Evolutionary conservation across 192 early-diverging fungal genomes (phyloP).

Genomic region (Diversispora epigaea): DNA sequence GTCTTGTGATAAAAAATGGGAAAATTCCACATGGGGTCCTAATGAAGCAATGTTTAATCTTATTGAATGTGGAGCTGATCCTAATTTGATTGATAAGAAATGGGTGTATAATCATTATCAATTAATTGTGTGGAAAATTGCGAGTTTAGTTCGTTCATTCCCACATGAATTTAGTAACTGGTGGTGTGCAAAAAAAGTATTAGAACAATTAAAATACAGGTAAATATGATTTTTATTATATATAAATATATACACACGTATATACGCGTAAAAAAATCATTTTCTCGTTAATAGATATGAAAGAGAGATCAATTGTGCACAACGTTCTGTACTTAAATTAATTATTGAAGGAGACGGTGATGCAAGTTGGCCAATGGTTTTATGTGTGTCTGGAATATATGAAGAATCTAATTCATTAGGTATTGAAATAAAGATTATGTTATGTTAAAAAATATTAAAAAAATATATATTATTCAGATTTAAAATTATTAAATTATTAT

Average conservation of each 20-base stretch:
- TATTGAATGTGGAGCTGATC: slow-evolving; percentile 42
- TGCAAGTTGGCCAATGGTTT: slow-evolving; percentile 52
- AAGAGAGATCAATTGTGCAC: slow-evolving; percentile 56
- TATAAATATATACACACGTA: neutral
- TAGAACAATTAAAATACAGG: slow-evolving; percentile 51
- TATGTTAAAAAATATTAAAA: neutral
- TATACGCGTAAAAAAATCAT: neutral
- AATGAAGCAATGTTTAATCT: slow-evolving; percentile 42
- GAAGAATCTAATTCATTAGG: neutral
- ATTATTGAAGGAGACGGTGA: slow-evolving; percentile 61
- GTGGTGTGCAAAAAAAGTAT: slow-evolving; percentile 50
- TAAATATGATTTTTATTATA: slow-evolving; percentile 26
- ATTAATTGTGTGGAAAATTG: slow-evolving; percentile 72
- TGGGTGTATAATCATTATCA: slow-evolving; percentile 71
- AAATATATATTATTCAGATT: too few relatives aligned
- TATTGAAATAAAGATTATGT: neutral
- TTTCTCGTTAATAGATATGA: slow-evolving; percentile 53
- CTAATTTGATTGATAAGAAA: slow-evolving; percentile 25
- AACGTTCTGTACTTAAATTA: slow-evolving; percentile 58
- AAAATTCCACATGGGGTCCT: slow-evolving; percentile 44
- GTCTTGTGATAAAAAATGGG: neutral
- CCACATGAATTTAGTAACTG: slow-evolving; percentile 34
- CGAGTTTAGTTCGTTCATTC: slow-evolving; percentile 53
- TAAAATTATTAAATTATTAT: too few relatives aligned
- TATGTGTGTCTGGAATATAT: slow-evolving; percentile 56